phyloP scores from a whole-genome alignment of 352 stramenopile genomes.

The Phytophthora pini region DNA sequence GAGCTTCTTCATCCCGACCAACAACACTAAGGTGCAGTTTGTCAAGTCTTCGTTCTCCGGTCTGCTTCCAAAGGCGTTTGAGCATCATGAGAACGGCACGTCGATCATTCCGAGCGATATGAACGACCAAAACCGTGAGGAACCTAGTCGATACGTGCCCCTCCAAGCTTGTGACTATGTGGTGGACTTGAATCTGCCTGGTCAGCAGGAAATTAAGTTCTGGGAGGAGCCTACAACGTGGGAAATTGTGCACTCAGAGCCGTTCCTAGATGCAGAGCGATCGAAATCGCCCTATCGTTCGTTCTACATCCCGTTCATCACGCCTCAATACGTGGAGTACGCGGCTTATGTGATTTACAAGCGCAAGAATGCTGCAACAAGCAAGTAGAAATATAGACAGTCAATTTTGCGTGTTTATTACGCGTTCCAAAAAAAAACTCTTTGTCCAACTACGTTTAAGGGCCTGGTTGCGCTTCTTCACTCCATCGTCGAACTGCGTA shows the following conservation, averaged over 20 bases:
- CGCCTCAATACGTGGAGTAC: constrained; percentile 58
- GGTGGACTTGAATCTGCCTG: constrained; percentile 83
- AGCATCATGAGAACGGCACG: constrained; percentile 64
- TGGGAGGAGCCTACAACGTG: constrained; percentile 62
- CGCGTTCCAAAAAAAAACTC: no score
- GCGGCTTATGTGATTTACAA: constrained; percentile 76
- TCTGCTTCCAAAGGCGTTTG: constrained; percentile 95
- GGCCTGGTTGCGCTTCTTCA: no score
- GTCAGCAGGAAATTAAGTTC: constrained; percentile 70
- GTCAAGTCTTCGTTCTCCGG: constrained; percentile 93
- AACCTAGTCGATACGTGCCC: constrained; percentile 87
- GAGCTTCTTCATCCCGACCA: constrained; percentile 95
- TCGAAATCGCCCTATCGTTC: constrained; percentile 72
- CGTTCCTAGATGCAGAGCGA: constrained; percentile 67
- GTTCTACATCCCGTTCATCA: constrained; percentile 83
- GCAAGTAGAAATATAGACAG: background rate
- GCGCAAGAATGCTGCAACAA: constrained; percentile 36
- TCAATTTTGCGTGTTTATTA: no score
- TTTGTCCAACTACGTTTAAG: no score
- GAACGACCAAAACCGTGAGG: constrained; percentile 95
- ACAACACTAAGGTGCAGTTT: constrained; percentile 87
- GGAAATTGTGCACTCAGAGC: constrained; percentile 55
- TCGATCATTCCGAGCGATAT: constrained; percentile 79
- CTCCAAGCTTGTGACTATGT: constrained; percentile 89
- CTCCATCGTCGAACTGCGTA: no score